phyloP scores from a whole-genome alignment of 148 eudicot species.

The Heliosperma pusillum region DNA sequence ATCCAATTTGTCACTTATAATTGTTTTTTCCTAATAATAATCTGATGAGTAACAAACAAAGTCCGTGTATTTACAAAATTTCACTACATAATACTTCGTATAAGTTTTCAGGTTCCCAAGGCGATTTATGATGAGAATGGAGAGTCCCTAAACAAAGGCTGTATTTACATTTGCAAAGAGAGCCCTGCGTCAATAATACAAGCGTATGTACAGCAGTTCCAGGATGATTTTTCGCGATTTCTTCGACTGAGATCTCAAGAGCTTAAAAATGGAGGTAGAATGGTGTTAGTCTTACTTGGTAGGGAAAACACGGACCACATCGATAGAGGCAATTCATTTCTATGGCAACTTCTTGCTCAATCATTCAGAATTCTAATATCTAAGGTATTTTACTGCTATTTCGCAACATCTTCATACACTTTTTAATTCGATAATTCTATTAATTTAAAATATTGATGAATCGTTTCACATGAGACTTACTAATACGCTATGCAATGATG shows the following conservation, averaged over 20 bases:
- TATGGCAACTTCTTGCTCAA: slow-evolving; percentile 72
- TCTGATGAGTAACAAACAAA: no score
- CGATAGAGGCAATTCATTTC: slow-evolving; percentile 66
- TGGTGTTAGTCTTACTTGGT: slow-evolving; percentile 74
- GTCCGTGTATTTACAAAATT: no score
- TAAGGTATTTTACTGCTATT: slow-evolving; percentile 35
- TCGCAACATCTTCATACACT: no score
- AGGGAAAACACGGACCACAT: slow-evolving; percentile 47
- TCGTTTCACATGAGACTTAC: background rate
- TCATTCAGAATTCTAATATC: slow-evolving; percentile 48
- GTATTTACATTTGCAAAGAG: slow-evolving; percentile 62
- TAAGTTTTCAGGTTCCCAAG: slow-evolving; percentile 50
- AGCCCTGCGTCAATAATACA: slow-evolving; percentile 45
- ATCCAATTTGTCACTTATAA: no score
- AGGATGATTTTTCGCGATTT: slow-evolving; percentile 61
- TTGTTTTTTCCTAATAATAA: no score
- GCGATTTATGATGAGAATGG: slow-evolving; percentile 59
- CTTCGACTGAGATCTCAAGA: slow-evolving; percentile 62
- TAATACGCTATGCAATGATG: background rate
- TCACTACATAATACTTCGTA: no score
- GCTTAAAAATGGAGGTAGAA: slow-evolving; percentile 50
- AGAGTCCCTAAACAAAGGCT: slow-evolving; percentile 55
- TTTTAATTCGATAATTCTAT: no score
- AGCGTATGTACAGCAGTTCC: slow-evolving; percentile 64
- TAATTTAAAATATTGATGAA: no score